These are phyloP conservation scores for Cutaneotrichosporon daszewskae DNA, from an alignment of 1,284 basidiomycete genomes.

Conservation along the genomic window DNA sequence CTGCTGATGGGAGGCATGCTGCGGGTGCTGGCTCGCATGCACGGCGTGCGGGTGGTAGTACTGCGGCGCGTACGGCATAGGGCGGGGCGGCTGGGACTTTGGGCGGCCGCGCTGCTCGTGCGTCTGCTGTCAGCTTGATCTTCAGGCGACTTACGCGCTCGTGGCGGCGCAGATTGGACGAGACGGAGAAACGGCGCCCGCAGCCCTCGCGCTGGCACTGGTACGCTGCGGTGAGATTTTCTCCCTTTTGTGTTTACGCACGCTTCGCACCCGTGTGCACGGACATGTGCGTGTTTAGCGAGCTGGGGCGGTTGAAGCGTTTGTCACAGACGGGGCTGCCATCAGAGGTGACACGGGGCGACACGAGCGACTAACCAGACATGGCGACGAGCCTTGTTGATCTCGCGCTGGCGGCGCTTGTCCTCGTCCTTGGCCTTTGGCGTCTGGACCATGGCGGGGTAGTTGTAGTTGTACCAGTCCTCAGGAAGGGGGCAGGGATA, in stretches of 20 bases:
- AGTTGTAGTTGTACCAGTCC: slow-evolving; percentile 3
- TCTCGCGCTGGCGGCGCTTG: slow-evolving; percentile 8
- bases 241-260: slow-evolving; percentile 35
- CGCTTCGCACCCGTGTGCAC: slow-evolving; percentile 61
- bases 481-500: neutral
- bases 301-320: slow-evolving; percentile 59
- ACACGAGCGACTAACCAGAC: slow-evolving; percentile 19
- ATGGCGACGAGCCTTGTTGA: slow-evolving; percentile 18
- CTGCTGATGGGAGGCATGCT: neutral
- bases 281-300: slow-evolving; percentile 62
- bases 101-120: slow-evolving; percentile 1
- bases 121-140: slow-evolving; percentile 2
- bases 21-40: neutral
- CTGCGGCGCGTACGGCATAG: neutral
- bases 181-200: slow-evolving; percentile 56
- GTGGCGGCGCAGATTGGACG: slow-evolving; percentile 60
- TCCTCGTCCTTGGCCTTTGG: slow-evolving; percentile 2
- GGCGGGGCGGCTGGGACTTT: neutral
- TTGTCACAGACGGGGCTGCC: slow-evolving; percentile 54
- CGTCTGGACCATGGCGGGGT: slow-evolving; percentile 2
- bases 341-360: neutral
- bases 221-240: slow-evolving; percentile 51
- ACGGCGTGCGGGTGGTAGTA: neutral
- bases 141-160: slow-evolving; percentile 42
- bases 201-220: slow-evolving; percentile 54